phyloP scores from a whole-genome alignment of 257 asterid species.

The Solanum ahanhuiri region DNA sequence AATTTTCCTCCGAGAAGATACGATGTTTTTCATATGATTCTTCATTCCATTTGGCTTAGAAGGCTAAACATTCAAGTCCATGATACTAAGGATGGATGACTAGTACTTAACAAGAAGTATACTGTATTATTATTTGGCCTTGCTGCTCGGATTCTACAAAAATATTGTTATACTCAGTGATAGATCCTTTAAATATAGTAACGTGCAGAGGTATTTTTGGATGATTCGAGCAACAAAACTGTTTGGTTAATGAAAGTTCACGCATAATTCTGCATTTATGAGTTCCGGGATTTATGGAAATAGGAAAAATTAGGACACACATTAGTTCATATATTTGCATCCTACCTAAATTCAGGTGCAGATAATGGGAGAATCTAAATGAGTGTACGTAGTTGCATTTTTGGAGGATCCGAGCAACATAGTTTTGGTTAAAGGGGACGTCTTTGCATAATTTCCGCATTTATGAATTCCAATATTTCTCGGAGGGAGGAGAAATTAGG shows the following conservation, averaged over 20 bases:
- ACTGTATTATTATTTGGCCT: background rate
- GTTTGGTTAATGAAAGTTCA: background rate
- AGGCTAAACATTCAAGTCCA: constrained; percentile 42
- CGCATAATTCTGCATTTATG: background rate
- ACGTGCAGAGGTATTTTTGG: background rate
- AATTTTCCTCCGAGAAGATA: constrained; percentile 41
- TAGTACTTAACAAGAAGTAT: background rate
- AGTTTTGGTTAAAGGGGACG: background rate
- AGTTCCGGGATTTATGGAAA: background rate
- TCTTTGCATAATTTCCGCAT: too few relatives aligned
- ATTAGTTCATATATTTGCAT: background rate
- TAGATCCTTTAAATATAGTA: background rate
- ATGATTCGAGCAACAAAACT: background rate
- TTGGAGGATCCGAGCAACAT: background rate
- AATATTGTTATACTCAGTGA: background rate
- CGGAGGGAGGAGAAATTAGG: too few relatives aligned
- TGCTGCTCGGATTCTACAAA: background rate
- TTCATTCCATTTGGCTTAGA: constrained; percentile 53
- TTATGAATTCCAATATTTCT: too few relatives aligned
- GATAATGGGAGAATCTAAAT: background rate
- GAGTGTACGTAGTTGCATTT: background rate
- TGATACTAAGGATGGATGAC: constrained; percentile 13
- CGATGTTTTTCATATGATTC: constrained; percentile 53
- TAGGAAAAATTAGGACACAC: background rate
- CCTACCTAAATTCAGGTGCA: too few relatives aligned